A percentile compares a stretch with the other conserved stretches of the same genome.
phyloP scores from a whole-genome alignment of 1,284 basidiomycete species.

The Irpex lacteus region DNA sequence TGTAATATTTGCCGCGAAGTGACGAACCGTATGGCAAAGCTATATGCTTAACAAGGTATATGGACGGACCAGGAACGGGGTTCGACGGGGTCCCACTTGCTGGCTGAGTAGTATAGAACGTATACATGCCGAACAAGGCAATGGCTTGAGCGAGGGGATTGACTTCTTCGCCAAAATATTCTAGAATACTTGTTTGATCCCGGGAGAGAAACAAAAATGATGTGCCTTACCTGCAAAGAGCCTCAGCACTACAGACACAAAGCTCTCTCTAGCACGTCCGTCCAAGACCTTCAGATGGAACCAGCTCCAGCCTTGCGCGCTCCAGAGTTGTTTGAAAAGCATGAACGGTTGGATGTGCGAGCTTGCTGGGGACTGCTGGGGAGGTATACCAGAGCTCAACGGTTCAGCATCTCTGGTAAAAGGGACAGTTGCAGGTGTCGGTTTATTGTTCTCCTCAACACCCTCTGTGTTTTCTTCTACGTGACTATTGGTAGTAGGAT shows the following conservation, averaged over 20 bases:
- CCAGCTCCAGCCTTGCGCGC: conserved; percentile 66
- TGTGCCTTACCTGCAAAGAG: conserved; percentile 59
- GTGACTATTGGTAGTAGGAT: no score
- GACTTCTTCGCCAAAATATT: conserved; percentile 47
- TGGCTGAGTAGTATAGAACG: conserved; percentile 62
- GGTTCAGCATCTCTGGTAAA: no score
- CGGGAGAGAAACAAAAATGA: neutral
- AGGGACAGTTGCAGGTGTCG: no score
- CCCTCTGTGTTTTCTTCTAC: neutral
- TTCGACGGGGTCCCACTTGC: conserved; percentile 38
- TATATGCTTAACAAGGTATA: conserved; percentile 47
- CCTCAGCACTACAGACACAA: conserved; percentile 53
- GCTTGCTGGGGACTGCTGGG: no score
- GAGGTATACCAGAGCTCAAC: no score
- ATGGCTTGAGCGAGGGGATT: conserved; percentile 49
- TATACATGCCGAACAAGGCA: conserved; percentile 66
- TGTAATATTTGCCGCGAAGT: neutral
- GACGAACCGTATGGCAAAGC: conserved; percentile 56
- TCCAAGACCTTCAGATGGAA: conserved; percentile 72
- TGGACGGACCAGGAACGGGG: conserved; percentile 31
- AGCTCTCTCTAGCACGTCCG: conserved; percentile 54
- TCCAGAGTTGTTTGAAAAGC: conserved; percentile 69
- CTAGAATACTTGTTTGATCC: conserved; percentile 31
- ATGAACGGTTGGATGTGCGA: conserved; percentile 45
- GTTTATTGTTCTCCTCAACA: no score